Conservation (phyloP, 352 stramenopile genomes). For the Blastocystis sp. region DNA sequence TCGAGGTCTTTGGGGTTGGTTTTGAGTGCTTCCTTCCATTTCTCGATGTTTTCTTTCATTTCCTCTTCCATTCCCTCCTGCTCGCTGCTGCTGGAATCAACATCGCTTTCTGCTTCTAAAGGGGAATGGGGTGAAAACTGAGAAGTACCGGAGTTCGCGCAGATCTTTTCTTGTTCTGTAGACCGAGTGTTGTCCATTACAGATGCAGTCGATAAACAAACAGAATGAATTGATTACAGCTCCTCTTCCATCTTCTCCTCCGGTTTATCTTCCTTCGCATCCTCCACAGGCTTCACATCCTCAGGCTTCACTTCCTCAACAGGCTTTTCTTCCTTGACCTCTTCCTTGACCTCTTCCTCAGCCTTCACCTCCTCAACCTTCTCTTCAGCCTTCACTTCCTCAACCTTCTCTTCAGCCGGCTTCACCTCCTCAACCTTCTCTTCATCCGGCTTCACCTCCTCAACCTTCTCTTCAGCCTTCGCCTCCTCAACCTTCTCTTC, state of each 20-base stretch:
- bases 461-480: not conserved
- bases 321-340: not conserved
- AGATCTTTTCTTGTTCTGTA: constrained; percentile 3
- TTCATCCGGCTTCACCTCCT: not conserved
- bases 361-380: constrained; percentile 1
- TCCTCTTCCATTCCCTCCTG: constrained; percentile 31
- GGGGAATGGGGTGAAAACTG: not conserved
- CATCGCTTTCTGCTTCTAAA: not conserved
- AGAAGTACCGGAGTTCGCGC: not conserved
- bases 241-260: constrained; percentile 52
- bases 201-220: constrained; percentile 3
- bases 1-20: constrained; percentile 25
- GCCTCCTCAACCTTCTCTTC: not conserved
- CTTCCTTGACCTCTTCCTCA: not conserved
- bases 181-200: not conserved
- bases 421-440: constrained; percentile 2
- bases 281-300: not conserved
- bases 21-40: constrained; percentile 10
- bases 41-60: constrained; percentile 19
- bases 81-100: not conserved
- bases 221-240: constrained; percentile 33
- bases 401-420: not conserved
- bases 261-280: not conserved
- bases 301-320: not conserved
- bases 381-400: constrained; percentile 3